Evolutionary conservation across 2,329 filamentous ascomycete genomes (phyloP), one percentile per base, ranked within the genome.

Genomic region (Colletotrichum sp.): DNA sequence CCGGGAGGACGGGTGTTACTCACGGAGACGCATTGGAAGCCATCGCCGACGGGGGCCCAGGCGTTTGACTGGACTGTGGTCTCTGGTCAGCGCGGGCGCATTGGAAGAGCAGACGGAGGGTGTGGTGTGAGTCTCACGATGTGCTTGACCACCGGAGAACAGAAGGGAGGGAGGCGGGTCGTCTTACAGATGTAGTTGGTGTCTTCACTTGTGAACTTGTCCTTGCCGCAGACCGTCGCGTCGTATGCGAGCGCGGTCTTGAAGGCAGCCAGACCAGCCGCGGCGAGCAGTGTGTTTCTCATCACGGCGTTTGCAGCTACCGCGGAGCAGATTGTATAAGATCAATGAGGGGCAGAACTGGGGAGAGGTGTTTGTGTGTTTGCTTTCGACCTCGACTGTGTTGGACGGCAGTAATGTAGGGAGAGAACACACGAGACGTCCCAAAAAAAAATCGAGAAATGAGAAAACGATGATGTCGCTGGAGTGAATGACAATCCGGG

Each of bases 11-110:
- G 18, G 0, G 0, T 5, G 6, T 69, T 7, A 78, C 81, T 78
- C 73, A 82, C 82, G 36, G 78, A 79, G 16, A 83, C 77, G 76
- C 82, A 83, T 48, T 80, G 78, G 65, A 82, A 82, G 34, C 81
- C 74, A 56, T 81, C 71, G 18, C 73, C 73, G 36, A 76, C 77
- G 9, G 81, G 75, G 70, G 82, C 81, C 82, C 82, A 83, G 59
- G 82, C 81, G 43, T 83, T 82, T 16, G 82, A 78, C 67, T 79
- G 79, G 67, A 80, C 81, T 83, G 70, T 7, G 48, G 34, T 7
- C 18, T 21, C n/a, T 48, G 0, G n/a, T 52, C 43, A 52, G 43
- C 18, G n/a, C 10, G 43, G 43, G 43, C 43, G 43, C 43, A 52
- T 52, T 52, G 10, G n/a, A 52, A 1, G 3, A 52, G 43, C 0